A percentile compares a stretch with the other conserved stretches of the same genome.
phyloP scores from a whole-genome alignment of 2,329 filamentous ascomycete genomes.

The Penicillium sp. region DNA sequence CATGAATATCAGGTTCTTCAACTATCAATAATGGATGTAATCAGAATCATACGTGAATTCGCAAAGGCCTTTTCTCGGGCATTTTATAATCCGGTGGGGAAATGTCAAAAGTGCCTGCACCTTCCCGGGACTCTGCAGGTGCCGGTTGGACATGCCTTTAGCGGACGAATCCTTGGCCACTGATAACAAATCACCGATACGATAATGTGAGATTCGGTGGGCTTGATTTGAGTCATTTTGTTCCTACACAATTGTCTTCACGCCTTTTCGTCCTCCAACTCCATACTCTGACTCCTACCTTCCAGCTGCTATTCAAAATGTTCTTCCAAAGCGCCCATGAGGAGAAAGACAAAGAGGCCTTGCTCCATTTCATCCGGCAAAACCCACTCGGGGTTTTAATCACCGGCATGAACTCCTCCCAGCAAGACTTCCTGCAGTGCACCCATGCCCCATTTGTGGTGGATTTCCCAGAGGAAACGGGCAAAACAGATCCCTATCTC shows the following conservation, averaged over 20 bases:
- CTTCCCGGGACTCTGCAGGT: not conserved
- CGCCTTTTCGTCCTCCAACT: not conserved
- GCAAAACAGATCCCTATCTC: slow-evolving; percentile 33
- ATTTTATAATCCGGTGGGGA: not conserved
- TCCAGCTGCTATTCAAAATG: not conserved
- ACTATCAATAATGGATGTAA: not conserved
- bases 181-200: not conserved
- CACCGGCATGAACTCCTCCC: slow-evolving; percentile 13
- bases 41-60: not conserved
- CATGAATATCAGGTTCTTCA: not conserved
- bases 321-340: slow-evolving; percentile 13
- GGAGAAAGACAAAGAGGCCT: slow-evolving; percentile 10
- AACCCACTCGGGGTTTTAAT: slow-evolving; percentile 14
- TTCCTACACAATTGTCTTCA: not conserved
- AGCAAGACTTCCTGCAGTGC: slow-evolving; percentile 14
- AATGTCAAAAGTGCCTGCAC: not conserved
- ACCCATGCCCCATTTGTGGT: slow-evolving; percentile 13
- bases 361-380: slow-evolving; percentile 13
- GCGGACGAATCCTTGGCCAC: not conserved
- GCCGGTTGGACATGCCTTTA: slow-evolving; percentile 1
- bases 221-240: not conserved
- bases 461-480: slow-evolving; percentile 9
- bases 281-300: not conserved
- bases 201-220: not conserved
- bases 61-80: not conserved